phyloP scores from a whole-genome alignment of 768 basidiomycete species.

The Suillus subluteus region DNA sequence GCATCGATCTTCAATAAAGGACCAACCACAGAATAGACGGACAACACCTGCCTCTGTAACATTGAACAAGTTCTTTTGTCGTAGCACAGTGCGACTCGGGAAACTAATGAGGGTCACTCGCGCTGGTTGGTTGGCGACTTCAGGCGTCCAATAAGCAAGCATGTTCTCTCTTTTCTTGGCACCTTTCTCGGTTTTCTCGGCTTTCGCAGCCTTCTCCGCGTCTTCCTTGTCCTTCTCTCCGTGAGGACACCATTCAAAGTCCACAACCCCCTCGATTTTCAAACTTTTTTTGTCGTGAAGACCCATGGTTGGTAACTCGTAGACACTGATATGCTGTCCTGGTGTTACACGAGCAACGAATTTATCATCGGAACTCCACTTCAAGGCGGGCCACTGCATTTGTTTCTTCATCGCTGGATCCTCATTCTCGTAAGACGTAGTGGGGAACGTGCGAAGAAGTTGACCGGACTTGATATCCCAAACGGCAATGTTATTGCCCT shows the following conservation, averaged over 20 bases:
- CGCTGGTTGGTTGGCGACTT: constrained; percentile 94
- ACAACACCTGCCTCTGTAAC: constrained; percentile 81
- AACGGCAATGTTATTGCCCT: constrained; percentile 96
- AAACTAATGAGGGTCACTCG: constrained; percentile 92
- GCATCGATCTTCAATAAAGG: constrained; percentile 8
- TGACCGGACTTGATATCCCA: constrained; percentile 97
- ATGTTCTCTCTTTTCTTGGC: constrained; percentile 87
- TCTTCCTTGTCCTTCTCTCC: constrained; percentile 89
- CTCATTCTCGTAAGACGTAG: constrained; percentile 62
- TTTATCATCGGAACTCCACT: constrained; percentile 98
- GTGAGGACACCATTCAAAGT: constrained; percentile 98
- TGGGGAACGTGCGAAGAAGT: constrained; percentile 89
- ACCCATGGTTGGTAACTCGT: constrained; percentile 93
- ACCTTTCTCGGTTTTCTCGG: constrained; percentile 46
- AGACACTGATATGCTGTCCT: constrained; percentile 93
- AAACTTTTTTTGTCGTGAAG: constrained; percentile 95
- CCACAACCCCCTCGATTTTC: constrained; percentile 96
- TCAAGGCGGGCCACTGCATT: constrained; percentile 93
- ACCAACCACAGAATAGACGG: constrained; percentile 9
- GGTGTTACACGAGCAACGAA: constrained; percentile 89
- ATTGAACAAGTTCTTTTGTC: constrained; percentile 97
- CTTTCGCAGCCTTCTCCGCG: constrained; percentile 44
- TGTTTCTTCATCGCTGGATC: constrained; percentile 67
- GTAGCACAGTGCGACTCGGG: constrained; percentile 79
- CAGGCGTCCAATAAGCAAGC: constrained; percentile 97